A percentile compares a stretch with the other conserved stretches of the same genome.
Evolutionary conservation across 208 protist genomes (phyloP).

Genomic region (Novymonas esmeraldas): DNA sequence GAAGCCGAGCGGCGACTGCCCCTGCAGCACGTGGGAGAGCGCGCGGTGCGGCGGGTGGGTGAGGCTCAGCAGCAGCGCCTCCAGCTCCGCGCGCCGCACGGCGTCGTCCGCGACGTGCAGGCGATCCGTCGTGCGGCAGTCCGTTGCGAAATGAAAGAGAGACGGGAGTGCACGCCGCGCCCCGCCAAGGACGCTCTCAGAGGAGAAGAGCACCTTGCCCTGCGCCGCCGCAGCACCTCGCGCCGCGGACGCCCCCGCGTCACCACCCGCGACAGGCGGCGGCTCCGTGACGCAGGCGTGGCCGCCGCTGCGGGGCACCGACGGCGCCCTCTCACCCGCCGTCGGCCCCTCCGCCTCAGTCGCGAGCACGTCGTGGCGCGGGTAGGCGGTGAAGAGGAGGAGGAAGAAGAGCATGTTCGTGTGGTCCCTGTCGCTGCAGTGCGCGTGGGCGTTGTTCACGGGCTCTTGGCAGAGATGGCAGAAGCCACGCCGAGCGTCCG

Average conservation of each 20-base stretch:
- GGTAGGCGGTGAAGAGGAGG: conserved; percentile 72
- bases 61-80: conserved; percentile 71
- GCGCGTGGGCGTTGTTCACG: conserved; percentile 50
- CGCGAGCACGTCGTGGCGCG: conserved; percentile 35
- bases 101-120: conserved; percentile 84
- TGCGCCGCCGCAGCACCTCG: not conserved
- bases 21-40: conserved; percentile 79
- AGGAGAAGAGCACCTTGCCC: not conserved
- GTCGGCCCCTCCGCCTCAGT: conserved; percentile 9
- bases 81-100: conserved; percentile 71
- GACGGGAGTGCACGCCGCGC: conserved; percentile 33
- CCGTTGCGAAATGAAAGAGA: conserved; percentile 61
- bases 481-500: conserved; percentile 63
- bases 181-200: conserved; percentile 25
- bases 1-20: conserved; percentile 55
- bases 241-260: not conserved
- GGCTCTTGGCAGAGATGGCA: conserved; percentile 89
- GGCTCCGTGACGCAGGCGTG: not conserved
- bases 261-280: not conserved
- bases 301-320: not conserved
- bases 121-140: conserved; percentile 55
- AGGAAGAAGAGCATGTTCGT: conserved; percentile 85
- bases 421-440: conserved; percentile 84
- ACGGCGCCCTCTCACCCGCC: conserved; percentile 7
- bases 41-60: conserved; percentile 71